Evolutionary conservation across 2,329 filamentous ascomycete species (phyloP), one percentile per base, ranked within the genome.

Genomic region (Colletotrichum tofieldiae): DNA sequence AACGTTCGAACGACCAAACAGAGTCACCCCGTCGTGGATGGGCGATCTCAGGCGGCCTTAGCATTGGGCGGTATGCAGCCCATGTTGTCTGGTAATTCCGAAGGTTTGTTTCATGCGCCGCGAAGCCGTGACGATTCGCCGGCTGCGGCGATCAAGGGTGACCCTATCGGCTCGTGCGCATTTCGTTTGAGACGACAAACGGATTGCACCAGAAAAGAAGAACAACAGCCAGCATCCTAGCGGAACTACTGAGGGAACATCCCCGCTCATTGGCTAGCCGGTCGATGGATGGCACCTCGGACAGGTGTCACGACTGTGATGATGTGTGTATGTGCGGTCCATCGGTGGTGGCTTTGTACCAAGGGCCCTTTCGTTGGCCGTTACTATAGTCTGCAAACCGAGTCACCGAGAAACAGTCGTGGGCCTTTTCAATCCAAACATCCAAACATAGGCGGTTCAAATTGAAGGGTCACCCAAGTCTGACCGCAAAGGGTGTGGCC

Each of bases 91-190:
- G 65, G 39, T 60, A 41, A 60, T 59, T 54, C 70, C 54, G 45
- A 72, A 72, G 66, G 70, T 70, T 72, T 72, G 66, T 72, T 72
- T 72, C 70, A 72, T 55, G 65, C 60, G 32, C 60, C 47, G 39
- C 59, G 61, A 65, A 65, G 26, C 65, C 59, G 52, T 72, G 54
- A 70, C 54, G 39, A 49, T 43, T 41, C 54, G 32, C 54, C 20
- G 59, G 58, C 26, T 37, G 23, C 47, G 29, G 56, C 23, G 29
- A 65, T 37, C 59, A 60, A 60, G 59, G 70, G 26, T 72, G 59
- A 20, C 29, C 47, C 47, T 43, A 43, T 60, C 59, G 59, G 60
- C 52, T 72, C 70, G 60, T 65, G 70, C 70, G 70, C 47, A 52
- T 16, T 43, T 26, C 37, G 70, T 70, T 72, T 72, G 70, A 70